Percentiles rank a stretch among this genome's conserved stretches.
Conservation (phyloP, 2,329 filamentous ascomycete genomes). For the Cladophialophora carrionii region DNA sequence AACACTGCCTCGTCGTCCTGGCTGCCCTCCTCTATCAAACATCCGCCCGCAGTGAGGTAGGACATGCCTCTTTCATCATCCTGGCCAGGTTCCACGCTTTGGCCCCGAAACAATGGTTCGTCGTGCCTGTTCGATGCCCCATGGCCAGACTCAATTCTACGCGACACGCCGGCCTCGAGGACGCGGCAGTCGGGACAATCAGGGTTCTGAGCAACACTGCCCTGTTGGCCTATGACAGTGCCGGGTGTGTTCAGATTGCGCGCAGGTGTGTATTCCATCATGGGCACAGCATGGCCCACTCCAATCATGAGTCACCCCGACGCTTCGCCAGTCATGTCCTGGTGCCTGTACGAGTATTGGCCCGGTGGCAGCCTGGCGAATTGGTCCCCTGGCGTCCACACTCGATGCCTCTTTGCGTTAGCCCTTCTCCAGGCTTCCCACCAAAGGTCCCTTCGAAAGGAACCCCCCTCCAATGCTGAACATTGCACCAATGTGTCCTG, state of each 20-base stretch:
- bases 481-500: conserved; percentile 25
- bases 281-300: neutral
- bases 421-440: conserved; percentile 29
- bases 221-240: conserved; percentile 8
- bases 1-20: conserved; percentile 11
- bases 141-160: neutral
- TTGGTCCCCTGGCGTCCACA: conserved; percentile 15
- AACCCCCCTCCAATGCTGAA: conserved; percentile 16
- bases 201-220: conserved; percentile 1
- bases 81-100: neutral
- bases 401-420: conserved; percentile 10
- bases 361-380: conserved; percentile 32
- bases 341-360: conserved; percentile 13
- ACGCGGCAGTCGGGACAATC: conserved; percentile 5
- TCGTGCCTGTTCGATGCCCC: conserved; percentile 5
- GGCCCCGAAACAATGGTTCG: conserved; percentile 20
- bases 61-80: conserved; percentile 14
- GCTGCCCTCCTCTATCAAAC: conserved; percentile 4
- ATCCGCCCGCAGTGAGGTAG: conserved; percentile 4
- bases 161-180: conserved; percentile 2
- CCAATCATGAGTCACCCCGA: conserved; percentile 28
- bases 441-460: conserved; percentile 27
- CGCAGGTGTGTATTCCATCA: neutral
- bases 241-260: neutral
- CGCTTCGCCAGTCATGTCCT: conserved; percentile 4